Evolutionary conservation across 257 asterid genomes (phyloP).

Genomic region (Capsicum rhomboideum): DNA sequence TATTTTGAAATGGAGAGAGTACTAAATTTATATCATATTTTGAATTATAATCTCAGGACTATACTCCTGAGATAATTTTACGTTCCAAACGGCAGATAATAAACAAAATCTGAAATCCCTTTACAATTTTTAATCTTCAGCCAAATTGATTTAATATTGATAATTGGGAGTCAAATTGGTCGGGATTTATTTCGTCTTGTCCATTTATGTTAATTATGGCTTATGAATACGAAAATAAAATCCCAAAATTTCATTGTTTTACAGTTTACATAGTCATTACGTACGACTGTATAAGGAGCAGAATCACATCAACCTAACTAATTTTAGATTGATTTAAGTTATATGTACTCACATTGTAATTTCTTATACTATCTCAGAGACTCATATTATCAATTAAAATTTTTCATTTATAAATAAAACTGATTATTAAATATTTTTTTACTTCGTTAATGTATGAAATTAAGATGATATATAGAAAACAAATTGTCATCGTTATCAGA

Average conservation of each 20-base stretch:
- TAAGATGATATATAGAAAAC: not conserved
- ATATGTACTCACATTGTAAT: not conserved
- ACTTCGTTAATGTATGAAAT: not conserved
- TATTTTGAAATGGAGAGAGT: too few species aligned
- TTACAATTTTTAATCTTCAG: too few species aligned
- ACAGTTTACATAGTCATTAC: not conserved
- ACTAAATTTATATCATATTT: too few species aligned
- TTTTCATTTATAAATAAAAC: not conserved
- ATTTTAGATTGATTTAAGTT: not conserved
- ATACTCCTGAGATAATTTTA: too few species aligned
- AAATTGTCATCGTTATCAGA: not conserved
- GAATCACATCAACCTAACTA: not conserved
- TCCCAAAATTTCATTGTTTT: not conserved
- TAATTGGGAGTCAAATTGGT: too few species aligned
- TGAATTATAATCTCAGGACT: too few species aligned
- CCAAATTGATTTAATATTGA: too few species aligned
- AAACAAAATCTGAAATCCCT: too few species aligned
- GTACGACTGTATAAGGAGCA: not conserved
- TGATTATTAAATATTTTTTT: not conserved
- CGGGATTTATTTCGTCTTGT: too few species aligned
- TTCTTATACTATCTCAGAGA: too few species aligned
- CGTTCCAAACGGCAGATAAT: too few species aligned
- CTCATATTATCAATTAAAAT: too few species aligned
- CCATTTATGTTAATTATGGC: not conserved
- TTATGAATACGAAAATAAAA: not conserved